Evolutionary conservation across 768 basidiomycete species (phyloP).

Genomic region (Boletus pseudopeckii): DNA sequence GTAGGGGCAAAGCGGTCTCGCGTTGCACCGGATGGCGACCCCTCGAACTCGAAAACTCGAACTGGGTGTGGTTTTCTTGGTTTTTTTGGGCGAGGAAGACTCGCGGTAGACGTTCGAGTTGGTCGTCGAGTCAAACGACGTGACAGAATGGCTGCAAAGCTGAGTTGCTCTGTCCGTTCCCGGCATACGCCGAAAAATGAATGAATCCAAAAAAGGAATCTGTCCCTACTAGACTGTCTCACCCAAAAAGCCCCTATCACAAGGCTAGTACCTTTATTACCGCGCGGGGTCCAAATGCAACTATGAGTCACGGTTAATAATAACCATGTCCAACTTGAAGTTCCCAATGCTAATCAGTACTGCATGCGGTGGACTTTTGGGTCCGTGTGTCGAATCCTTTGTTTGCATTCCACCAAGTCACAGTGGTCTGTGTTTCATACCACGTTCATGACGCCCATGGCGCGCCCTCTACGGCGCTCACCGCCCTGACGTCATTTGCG

Average conservation of each 20-base stretch:
- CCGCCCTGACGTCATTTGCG: background rate
- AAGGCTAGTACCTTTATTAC: background rate
- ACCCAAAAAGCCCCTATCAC: background rate
- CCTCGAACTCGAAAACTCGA: background rate
- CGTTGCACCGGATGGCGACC: background rate
- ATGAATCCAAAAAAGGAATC: background rate
- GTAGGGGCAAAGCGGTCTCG: slow-evolving; percentile 3
- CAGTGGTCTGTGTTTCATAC: background rate
- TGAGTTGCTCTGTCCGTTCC: slow-evolving; percentile 11
- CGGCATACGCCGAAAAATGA: slow-evolving; percentile 23
- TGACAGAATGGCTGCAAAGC: background rate
- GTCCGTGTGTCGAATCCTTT: too few relatives aligned
- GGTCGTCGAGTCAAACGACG: slow-evolving; percentile 8
- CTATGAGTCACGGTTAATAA: too few relatives aligned
- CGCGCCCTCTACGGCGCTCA: background rate
- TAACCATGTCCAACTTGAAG: too few relatives aligned
- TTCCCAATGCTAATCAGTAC: too few relatives aligned
- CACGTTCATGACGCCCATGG: background rate
- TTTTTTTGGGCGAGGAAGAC: background rate
- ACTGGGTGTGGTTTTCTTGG: background rate
- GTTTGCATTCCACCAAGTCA: background rate
- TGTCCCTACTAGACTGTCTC: background rate
- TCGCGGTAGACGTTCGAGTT: slow-evolving; percentile 3
- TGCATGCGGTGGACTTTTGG: too few relatives aligned
- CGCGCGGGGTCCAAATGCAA: background rate